A percentile compares a stretch with the other conserved stretches of the same genome.
Evolutionary conservation across 768 basidiomycete species (phyloP).

Genomic region (Agrocybe pediades): DNA sequence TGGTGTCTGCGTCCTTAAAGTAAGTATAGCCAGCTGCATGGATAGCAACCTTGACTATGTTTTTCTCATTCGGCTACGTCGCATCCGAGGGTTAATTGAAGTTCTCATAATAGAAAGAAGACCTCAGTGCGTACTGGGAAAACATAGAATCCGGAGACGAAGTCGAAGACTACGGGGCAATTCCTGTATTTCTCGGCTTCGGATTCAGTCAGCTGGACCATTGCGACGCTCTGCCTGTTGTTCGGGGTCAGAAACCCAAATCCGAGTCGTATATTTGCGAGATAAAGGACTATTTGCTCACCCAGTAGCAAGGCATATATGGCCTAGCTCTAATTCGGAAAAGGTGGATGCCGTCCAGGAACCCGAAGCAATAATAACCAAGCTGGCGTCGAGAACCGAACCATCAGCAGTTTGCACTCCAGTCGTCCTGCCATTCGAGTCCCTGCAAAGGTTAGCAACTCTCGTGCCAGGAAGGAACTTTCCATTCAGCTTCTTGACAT

Average conservation of each 20-base stretch:
- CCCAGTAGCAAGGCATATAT: constrained; percentile 79
- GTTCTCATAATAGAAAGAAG: neutral
- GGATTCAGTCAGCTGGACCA: constrained; percentile 70
- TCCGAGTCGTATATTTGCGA: neutral
- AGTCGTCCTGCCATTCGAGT: constrained; percentile 39
- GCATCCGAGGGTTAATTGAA: neutral
- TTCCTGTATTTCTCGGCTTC: constrained; percentile 64
- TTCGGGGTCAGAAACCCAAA: neutral
- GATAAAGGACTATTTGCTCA: constrained; percentile 32
- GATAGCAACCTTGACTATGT: constrained; percentile 77
- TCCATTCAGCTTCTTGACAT: constrained; percentile 62
- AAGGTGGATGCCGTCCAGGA: constrained; percentile 87
- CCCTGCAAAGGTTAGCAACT: constrained; percentile 50
- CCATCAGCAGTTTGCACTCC: constrained; percentile 71
- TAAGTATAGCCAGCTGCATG: constrained; percentile 76
- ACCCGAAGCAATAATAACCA: constrained; percentile 74
- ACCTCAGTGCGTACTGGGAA: constrained; percentile 64
- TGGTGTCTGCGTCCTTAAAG: constrained; percentile 29
- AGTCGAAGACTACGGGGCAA: constrained; percentile 74
- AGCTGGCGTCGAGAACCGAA: constrained; percentile 50
- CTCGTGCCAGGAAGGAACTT: constrained; percentile 57
- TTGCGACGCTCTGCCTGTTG: constrained; percentile 76
- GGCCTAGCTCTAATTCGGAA: constrained; percentile 52
- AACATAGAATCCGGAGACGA: constrained; percentile 73
- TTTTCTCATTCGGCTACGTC: constrained; percentile 62